phyloP scores from a whole-genome alignment of 129 eudicot genomes.

The Flaveria sonorensis region DNA sequence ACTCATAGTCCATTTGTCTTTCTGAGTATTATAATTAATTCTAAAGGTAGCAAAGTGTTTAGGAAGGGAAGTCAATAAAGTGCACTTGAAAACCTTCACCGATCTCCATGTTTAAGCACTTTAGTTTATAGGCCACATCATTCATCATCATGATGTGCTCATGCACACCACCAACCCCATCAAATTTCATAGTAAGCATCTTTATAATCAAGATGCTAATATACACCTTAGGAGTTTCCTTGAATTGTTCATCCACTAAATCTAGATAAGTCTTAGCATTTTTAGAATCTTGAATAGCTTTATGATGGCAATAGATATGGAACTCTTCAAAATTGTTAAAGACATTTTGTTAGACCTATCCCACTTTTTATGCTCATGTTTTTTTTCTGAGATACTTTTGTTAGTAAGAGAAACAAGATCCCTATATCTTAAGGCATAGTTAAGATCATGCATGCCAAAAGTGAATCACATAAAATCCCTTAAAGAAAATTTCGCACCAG shows the following conservation, averaged over 20 bases:
- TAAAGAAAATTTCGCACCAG: no score
- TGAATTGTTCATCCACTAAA: not conserved
- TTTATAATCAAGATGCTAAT: no score
- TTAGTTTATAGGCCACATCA: not conserved
- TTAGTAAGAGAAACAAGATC: not conserved
- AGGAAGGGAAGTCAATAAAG: no score
- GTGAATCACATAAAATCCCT: no score
- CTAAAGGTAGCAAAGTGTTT: no score
- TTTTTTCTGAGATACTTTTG: no score
- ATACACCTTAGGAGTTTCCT: not conserved
- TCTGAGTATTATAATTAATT: no score
- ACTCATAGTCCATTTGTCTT: no score
- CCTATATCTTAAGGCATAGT: not conserved
- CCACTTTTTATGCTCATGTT: not conserved
- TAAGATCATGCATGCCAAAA: not conserved
- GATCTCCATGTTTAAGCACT: not conserved
- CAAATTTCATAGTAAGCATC: no score
- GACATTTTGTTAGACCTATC: not conserved
- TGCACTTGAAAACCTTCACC: not conserved
- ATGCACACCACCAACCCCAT: no score
- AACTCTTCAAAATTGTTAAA: no score
- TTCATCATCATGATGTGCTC: not conserved
- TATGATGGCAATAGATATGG: not conserved
- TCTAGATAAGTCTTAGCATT: no score
- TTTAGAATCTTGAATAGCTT: not conserved